Percentiles rank a stretch among this genome's conserved stretches.
Evolutionary conservation across 805 yeast genomes (phyloP).

Genomic region (Nakazawaea siamensis): DNA sequence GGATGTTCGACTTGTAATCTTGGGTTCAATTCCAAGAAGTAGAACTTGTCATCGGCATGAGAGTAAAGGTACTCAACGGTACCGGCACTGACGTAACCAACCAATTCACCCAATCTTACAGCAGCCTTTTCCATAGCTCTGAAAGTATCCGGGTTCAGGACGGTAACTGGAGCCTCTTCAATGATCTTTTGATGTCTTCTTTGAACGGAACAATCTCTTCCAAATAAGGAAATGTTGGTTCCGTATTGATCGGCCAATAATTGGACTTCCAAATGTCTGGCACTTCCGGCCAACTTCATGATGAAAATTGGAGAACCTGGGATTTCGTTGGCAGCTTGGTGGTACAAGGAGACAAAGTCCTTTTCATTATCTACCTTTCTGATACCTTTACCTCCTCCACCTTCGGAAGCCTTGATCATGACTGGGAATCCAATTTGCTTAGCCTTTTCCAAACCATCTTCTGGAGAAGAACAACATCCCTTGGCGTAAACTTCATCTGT

Average conservation of each 20-base stretch:
- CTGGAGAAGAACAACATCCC: conserved; percentile 84
- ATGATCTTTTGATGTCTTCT: conserved; percentile 98
- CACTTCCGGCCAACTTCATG: conserved; percentile 95
- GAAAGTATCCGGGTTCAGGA: conserved; percentile 83
- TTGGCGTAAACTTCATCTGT: conserved; percentile 72
- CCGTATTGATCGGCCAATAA: conserved; percentile 97
- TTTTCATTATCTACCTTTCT: conserved; percentile 86
- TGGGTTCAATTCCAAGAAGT: conserved; percentile 94
- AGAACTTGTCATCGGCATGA: conserved; percentile 88
- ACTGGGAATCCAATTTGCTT: conserved; percentile 91
- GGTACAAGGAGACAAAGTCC: conserved; percentile 68
- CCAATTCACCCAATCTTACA: conserved; percentile 90
- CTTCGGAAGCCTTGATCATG: conserved; percentile 99
- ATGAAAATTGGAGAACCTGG: conserved; percentile 99
- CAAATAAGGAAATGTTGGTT: conserved; percentile 92
- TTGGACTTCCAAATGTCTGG: conserved; percentile 98
- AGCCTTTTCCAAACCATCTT: conserved; percentile 85
- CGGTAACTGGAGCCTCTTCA: conserved; percentile 98
- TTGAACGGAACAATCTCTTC: conserved; percentile 99
- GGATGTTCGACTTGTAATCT: conserved; percentile 99
- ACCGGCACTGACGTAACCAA: conserved; percentile 98
- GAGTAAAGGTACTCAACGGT: conserved; percentile 97
- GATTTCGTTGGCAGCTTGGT: conserved; percentile 94
- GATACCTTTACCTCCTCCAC: conserved; percentile 99
- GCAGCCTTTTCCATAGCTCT: conserved; percentile 94